Conservation (phyloP, 164 flowering plant species). For the Berberis thunbergii region DNA sequence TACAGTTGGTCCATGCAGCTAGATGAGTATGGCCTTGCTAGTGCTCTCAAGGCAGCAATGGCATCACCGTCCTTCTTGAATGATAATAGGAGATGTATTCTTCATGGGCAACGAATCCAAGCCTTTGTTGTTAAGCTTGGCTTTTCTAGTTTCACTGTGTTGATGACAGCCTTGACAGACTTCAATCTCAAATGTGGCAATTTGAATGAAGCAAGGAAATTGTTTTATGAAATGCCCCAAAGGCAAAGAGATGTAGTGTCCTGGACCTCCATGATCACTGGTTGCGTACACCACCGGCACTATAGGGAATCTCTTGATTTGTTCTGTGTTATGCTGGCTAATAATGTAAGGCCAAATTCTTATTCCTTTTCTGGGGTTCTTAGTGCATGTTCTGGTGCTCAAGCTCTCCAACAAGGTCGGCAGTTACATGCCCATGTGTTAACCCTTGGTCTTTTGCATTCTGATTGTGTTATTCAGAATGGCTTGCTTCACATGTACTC, state of each 20-base stretch:
- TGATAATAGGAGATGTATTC: too few species aligned
- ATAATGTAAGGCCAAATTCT: conserved; percentile 8
- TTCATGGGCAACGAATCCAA: conserved; percentile 12
- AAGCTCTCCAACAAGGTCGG: conserved; percentile 11
- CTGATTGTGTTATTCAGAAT: conserved; percentile 5
- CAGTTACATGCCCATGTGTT: conserved; percentile 15
- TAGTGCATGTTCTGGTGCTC: conserved; percentile 14
- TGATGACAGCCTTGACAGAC: conserved; percentile 18
- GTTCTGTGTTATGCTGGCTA: conserved; percentile 5
- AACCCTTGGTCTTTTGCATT: neutral
- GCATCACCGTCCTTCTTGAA: neutral
- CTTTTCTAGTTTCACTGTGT: conserved; percentile 9
- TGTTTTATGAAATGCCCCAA: conserved; percentile 15
- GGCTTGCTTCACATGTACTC: conserved; percentile 15
- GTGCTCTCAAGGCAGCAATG: conserved; percentile 11
- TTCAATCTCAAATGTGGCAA: conserved; percentile 12
- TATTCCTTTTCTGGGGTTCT: conserved; percentile 16
- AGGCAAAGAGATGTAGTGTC: conserved; percentile 16
- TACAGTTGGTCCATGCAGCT: neutral
- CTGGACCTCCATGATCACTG: conserved; percentile 19
- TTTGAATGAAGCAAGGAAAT: conserved; percentile 8
- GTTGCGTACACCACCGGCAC: conserved; percentile 6
- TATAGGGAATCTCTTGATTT: conserved; percentile 5
- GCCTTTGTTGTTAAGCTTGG: conserved; percentile 12
- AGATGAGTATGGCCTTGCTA: conserved; percentile 11